Evolutionary conservation across 345 rosid genomes (phyloP).

Genomic region (Citrus glauca): DNA sequence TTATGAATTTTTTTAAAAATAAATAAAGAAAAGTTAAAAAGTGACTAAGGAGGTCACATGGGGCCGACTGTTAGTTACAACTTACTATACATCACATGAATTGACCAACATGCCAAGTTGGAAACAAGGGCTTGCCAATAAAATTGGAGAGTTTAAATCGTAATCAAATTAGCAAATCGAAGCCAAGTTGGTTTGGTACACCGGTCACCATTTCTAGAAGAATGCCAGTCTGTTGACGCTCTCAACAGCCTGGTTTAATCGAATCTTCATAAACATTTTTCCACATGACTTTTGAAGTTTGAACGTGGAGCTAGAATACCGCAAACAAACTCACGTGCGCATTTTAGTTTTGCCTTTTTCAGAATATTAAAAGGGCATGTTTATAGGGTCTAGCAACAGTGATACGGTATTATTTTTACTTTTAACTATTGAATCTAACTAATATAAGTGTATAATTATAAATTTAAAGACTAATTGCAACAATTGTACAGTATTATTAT

Average conservation of each 20-base stretch:
- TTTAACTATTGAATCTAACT: accelerated
- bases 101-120: not conserved
- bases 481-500: accelerated
- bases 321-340: not conserved
- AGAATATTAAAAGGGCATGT: no score
- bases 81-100: not conserved
- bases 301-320: no score
- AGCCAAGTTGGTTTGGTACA: not conserved
- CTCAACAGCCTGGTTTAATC: not conserved
- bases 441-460: no score
- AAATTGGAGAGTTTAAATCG: not conserved
- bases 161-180: not conserved
- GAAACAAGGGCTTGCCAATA: not conserved
- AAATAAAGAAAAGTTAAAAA: not conserved
- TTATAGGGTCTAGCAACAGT: accelerated
- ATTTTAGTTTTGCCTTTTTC: not conserved
- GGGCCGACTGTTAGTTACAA: not conserved
- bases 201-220: not conserved
- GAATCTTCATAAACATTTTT: not conserved
- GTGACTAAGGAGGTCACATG: no score
- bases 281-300: not conserved
- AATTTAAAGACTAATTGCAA: no score
- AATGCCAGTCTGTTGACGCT: not conserved
- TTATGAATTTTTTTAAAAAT: no score
- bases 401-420: accelerated